These are phyloP conservation scores for Stephanodiscus triporus DNA, from an alignment of 108 stramenopile species.

Conservation along the genomic window DNA sequence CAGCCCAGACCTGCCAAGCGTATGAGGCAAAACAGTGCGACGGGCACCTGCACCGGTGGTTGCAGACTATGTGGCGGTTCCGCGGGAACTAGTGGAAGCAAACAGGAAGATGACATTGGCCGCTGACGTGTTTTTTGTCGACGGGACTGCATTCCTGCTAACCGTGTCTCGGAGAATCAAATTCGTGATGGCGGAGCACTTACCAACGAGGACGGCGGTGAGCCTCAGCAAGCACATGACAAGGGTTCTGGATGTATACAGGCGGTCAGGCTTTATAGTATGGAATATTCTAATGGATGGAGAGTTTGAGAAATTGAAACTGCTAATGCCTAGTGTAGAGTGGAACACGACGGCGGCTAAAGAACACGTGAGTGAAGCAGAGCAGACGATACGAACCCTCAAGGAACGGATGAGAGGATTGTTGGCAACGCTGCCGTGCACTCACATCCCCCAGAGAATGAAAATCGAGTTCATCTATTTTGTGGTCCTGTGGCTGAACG, in stretches of 20 bases:
- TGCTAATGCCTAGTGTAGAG: conserved; percentile 2
- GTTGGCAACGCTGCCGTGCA: conserved; percentile 20
- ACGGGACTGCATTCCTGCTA: not conserved
- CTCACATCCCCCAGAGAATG: not conserved
- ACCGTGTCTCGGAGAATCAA: conserved; percentile 6
- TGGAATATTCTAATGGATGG: not conserved
- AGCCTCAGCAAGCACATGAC: conserved; percentile 16
- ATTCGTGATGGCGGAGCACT: conserved; percentile 11
- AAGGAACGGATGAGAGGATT: conserved; percentile 27
- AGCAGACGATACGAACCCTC: not conserved
- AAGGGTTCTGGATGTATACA: no score
- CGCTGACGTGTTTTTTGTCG: conserved; percentile 6
- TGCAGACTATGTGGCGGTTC: conserved; percentile 19
- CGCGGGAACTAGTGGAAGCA: conserved; percentile 10
- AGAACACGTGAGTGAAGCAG: conserved; percentile 22
- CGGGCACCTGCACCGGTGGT: conserved; percentile 32
- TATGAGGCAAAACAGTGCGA: no score
- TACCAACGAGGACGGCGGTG: conserved; percentile 12
- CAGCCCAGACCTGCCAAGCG: conserved; percentile 21
- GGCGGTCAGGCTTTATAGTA: not conserved
- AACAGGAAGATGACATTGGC: conserved; percentile 28
- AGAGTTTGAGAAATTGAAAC: not conserved
- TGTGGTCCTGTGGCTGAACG: no score
- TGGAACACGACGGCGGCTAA: conserved; percentile 28
- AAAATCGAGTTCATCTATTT: no score